A percentile compares a stretch with the other conserved stretches of the same genome.
These are phyloP conservation scores for Pichia sp. DNA, from an alignment of 1,139 yeast species.

Conservation along the genomic window DNA sequence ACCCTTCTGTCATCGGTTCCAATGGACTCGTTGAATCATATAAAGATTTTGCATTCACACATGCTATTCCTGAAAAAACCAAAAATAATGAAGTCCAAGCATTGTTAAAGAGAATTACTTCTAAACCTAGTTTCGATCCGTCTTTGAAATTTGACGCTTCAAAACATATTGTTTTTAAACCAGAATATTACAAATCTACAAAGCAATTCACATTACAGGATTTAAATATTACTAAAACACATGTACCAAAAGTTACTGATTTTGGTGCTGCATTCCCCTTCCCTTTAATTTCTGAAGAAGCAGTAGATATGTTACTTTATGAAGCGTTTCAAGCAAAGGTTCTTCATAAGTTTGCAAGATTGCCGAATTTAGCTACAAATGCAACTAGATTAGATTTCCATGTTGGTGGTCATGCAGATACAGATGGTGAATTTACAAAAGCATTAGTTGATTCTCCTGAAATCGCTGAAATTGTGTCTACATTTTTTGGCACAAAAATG, in stretches of 20 bases:
- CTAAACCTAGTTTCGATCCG: conserved; percentile 17
- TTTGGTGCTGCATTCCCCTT: conserved; percentile 34
- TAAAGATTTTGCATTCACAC: conserved; percentile 21
- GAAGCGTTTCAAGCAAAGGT: conserved; percentile 31
- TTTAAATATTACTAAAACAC: conserved; percentile 29
- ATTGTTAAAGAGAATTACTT: conserved; percentile 1
- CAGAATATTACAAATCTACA: conserved; percentile 33
- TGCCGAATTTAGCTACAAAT: conserved; percentile 30
- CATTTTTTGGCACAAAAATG: conserved; percentile 29
- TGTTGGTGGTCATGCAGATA: conserved; percentile 14
- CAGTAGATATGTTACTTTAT: conserved; percentile 33
- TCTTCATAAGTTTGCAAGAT: conserved; percentile 29
- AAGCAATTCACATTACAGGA: conserved; percentile 40
- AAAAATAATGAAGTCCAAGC: conserved; percentile 3
- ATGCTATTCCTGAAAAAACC: conserved; percentile 28
- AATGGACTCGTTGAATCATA: conserved; percentile 26
- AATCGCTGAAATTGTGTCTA: conserved; percentile 20
- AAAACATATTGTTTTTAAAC: conserved; percentile 39
- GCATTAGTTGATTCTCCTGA: conserved; percentile 17
- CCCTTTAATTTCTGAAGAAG: conserved; percentile 32
- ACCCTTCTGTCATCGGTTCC: conserved; percentile 11
- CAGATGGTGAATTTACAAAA: conserved; percentile 31
- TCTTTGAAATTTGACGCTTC: conserved; percentile 37
- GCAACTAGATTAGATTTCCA: conserved; percentile 32
- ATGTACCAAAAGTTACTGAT: conserved; percentile 28